Conservation (phyloP, 495 filamentous ascomycete genomes). For the Penicillium subrubescens region DNA sequence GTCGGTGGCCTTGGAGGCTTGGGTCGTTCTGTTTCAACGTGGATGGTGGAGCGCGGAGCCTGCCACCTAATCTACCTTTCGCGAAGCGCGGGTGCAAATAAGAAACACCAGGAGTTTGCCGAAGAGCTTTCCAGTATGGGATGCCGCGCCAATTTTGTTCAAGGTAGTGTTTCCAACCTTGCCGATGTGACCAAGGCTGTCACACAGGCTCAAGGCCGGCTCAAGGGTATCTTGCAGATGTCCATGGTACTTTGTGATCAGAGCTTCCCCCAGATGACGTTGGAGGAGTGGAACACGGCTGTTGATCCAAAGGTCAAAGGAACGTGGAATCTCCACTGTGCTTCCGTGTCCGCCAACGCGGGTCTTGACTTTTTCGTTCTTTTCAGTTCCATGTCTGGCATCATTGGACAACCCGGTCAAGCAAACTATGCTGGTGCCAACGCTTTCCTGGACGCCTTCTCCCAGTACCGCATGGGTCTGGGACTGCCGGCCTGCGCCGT, state of each 20-base stretch:
- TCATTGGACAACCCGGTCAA: constrained; percentile 35
- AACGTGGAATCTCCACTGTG: not conserved
- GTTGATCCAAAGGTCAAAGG: constrained; percentile 8
- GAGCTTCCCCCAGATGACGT: not conserved
- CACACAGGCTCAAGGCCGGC: too few relatives aligned
- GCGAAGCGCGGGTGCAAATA: constrained; percentile 36
- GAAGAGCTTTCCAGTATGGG: not conserved
- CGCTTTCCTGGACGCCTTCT: constrained; percentile 34
- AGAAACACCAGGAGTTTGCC: not conserved
- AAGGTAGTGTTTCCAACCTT: too few relatives aligned
- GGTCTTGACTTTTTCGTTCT: constrained; percentile 51
- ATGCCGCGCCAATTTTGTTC: not conserved
- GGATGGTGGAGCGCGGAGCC: constrained; percentile 60
- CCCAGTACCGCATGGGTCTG: not conserved
- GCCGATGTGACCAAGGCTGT: constrained; percentile 2
- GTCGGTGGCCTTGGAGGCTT: constrained; percentile 46
- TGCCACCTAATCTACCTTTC: constrained; percentile 51
- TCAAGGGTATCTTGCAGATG: constrained; percentile 2
- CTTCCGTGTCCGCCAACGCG: not conserved
- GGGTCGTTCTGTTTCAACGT: constrained; percentile 53
- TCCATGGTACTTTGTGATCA: not conserved
- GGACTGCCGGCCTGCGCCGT: constrained; percentile 12
- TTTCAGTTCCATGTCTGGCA: constrained; percentile 33
- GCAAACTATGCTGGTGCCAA: constrained; percentile 38
- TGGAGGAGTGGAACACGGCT: not conserved